A percentile compares a stretch with the other conserved stretches of the same genome.
phyloP scores from a whole-genome alignment of 805 yeast genomes.

The Pichia phayaonensis region DNA sequence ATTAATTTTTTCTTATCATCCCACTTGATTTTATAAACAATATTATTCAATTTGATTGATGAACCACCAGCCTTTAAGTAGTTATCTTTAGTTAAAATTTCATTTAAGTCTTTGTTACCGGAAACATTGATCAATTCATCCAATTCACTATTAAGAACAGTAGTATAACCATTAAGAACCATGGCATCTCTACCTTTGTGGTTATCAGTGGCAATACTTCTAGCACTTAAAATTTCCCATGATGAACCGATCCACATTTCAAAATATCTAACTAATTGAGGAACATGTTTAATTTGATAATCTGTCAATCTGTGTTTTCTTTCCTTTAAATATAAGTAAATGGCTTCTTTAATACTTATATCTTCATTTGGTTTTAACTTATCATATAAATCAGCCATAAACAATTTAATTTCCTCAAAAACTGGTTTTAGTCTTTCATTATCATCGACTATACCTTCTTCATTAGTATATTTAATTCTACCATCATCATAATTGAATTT shows the following conservation, averaged over 20 bases:
- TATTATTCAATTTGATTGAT: conserved; percentile 17
- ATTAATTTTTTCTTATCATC: conserved; percentile 15
- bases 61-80: not conserved
- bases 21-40: conserved; percentile 22
- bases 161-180: conserved; percentile 50
- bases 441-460: conserved; percentile 29
- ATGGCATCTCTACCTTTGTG: conserved; percentile 69
- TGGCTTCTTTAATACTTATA: conserved; percentile 44
- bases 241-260: conserved; percentile 79
- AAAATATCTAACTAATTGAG: conserved; percentile 41
- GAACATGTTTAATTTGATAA: conserved; percentile 43
- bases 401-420: conserved; percentile 24
- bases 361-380: conserved; percentile 36
- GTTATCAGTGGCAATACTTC: conserved; percentile 36
- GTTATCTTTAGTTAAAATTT: not conserved
- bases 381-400: conserved; percentile 15
- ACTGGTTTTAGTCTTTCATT: conserved; percentile 42
- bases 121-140: conserved; percentile 18
- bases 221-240: conserved; percentile 57
- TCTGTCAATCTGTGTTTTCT: conserved; percentile 39
- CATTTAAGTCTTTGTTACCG: conserved; percentile 1
- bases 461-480: conserved; percentile 13
- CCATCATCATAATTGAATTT: conserved; percentile 28
- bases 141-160: conserved; percentile 25
- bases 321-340: conserved; percentile 38